These are phyloP conservation scores for Phytophthora citrophthora DNA, from an alignment of 352 stramenopile species.

Conservation along the genomic window DNA sequence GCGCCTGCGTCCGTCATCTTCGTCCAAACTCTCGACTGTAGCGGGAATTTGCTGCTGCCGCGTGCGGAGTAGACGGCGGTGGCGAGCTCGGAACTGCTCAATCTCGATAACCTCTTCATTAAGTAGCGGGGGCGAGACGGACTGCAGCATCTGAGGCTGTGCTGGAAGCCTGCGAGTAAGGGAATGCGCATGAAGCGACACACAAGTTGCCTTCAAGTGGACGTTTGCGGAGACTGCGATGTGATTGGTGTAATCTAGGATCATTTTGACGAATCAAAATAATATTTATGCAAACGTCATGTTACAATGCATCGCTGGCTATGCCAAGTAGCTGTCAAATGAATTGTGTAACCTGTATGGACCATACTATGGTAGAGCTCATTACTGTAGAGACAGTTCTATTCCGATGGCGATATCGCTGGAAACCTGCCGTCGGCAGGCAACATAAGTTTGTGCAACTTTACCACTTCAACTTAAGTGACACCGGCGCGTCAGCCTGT, in stretches of 20 bases:
- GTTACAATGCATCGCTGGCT: too few species aligned
- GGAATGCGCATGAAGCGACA: conserved; percentile 1
- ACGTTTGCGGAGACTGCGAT: not conserved
- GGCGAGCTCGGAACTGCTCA: conserved; percentile 46
- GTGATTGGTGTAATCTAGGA: conserved; percentile 1
- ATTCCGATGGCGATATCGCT: too few species aligned
- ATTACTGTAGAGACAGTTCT: too few species aligned
- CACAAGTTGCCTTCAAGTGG: conserved; percentile 9
- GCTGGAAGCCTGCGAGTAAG: not conserved
- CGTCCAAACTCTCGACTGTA: conserved; percentile 15
- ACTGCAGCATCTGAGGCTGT: conserved; percentile 26
- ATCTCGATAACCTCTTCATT: conserved; percentile 32
- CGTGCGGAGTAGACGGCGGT: conserved; percentile 35
- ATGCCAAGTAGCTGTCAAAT: too few species aligned
- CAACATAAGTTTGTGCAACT: conserved; percentile 6
- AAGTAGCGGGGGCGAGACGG: not conserved
- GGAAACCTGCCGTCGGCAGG: not conserved
- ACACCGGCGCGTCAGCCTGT: not conserved
- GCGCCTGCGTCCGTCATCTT: conserved; percentile 37
- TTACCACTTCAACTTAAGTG: conserved; percentile 1
- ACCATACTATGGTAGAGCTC: too few species aligned
- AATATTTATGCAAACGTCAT: conserved; percentile 1
- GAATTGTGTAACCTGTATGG: too few species aligned
- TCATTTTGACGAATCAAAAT: conserved; percentile 5
- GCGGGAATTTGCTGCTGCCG: not conserved